A percentile compares a stretch with the other conserved stretches of the same genome.
Evolutionary conservation across 495 filamentous ascomycete genomes (phyloP).

Genomic region (Penicillium herquei): DNA sequence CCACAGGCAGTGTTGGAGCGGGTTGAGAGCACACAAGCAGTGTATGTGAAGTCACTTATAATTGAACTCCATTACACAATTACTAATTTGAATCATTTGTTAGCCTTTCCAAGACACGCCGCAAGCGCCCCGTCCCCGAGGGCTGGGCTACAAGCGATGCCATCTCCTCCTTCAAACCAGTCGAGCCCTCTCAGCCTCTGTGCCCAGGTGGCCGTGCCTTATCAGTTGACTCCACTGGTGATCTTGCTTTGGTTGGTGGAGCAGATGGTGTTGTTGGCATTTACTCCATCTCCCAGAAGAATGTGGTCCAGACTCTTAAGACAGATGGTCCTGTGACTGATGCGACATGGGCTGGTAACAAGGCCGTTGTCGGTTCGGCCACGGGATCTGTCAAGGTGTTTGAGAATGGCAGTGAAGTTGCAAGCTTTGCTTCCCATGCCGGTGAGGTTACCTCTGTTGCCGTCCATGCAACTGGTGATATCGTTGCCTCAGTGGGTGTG

Average conservation of each 20-base stretch:
- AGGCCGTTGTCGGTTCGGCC: constrained; percentile 68
- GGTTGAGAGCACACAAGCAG: constrained; percentile 73
- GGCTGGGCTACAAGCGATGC: constrained; percentile 78
- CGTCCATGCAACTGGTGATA: constrained; percentile 78
- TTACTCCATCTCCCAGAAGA: constrained; percentile 73
- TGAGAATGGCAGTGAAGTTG: constrained; percentile 61
- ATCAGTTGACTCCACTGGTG: constrained; percentile 61
- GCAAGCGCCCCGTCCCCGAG: constrained; percentile 82
- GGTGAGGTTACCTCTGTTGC: constrained; percentile 75
- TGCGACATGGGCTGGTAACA: constrained; percentile 72
- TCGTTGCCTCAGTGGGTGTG: constrained; percentile 81
- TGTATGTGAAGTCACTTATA: constrained; percentile 50
- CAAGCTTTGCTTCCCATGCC: constrained; percentile 71
- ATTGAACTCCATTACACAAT: constrained; percentile 1
- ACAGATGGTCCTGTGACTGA: constrained; percentile 71
- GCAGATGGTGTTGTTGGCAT: constrained; percentile 72
- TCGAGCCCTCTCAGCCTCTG: constrained; percentile 57
- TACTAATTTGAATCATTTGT: constrained; percentile 5
- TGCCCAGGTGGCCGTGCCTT: constrained; percentile 65
- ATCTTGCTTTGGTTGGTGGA: constrained; percentile 77
- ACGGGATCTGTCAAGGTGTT: constrained; percentile 79
- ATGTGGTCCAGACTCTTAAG: constrained; percentile 64
- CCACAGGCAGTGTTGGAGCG: constrained; percentile 70
- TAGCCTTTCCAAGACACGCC: constrained; percentile 79
- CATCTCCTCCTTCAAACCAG: constrained; percentile 64